Evolutionary conservation across 495 filamentous ascomycete species (phyloP).

Genomic region (Chaetomium tenue): DNA sequence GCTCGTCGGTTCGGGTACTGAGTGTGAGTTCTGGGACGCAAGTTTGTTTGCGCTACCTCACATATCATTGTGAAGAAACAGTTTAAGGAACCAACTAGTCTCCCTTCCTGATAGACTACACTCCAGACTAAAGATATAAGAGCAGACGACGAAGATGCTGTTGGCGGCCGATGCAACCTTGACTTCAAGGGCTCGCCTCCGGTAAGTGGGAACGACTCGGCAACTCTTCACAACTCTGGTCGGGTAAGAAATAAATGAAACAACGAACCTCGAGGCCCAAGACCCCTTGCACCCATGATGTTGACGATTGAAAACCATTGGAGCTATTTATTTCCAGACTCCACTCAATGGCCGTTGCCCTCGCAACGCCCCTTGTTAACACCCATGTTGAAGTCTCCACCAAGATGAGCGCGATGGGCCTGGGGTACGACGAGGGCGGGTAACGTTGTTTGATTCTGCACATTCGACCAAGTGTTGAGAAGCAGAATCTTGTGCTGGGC

Average conservation of each 20-base stretch:
- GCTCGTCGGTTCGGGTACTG: no score
- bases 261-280: not conserved
- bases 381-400: conserved; percentile 22
- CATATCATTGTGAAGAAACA: no score
- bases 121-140: not conserved
- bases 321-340: conserved; percentile 8
- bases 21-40: no score
- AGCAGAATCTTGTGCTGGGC: not conserved
- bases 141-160: not conserved
- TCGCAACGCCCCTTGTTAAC: conserved; percentile 19
- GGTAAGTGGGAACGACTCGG: not conserved
- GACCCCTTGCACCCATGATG: not conserved
- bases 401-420: not conserved
- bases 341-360: conserved; percentile 15
- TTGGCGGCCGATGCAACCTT: not conserved
- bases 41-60: no score
- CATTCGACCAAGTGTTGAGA: not conserved
- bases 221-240: not conserved
- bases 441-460: conserved; percentile 14
- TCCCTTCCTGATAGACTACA: not conserved
- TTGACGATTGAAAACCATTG: conserved; percentile 24
- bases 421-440: not conserved
- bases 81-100: not conserved
- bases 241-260: not conserved
- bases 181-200: not conserved